Evolutionary conservation across 768 basidiomycete genomes (phyloP).

Genomic region (Sporobolomyces phaffii): DNA sequence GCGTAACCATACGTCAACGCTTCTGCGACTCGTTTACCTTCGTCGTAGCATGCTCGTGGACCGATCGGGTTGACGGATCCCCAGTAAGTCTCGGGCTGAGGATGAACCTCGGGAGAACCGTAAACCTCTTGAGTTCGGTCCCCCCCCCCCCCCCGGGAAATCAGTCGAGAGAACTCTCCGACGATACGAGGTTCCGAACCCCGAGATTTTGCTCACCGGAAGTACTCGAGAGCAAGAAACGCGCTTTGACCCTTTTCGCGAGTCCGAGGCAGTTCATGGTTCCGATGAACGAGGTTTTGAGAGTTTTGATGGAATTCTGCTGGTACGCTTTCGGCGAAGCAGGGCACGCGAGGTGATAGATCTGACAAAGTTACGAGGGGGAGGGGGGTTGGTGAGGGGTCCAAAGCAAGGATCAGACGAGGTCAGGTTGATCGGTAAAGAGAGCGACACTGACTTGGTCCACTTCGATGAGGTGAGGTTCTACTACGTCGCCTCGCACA

Average conservation of each 20-base stretch:
- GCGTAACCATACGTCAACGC: conserved; percentile 95
- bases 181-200: no score
- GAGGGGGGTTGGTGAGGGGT: conserved; percentile 43
- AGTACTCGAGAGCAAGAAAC: conserved; percentile 91
- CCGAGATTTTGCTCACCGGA: conserved; percentile 59
- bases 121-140: conserved; percentile 99
- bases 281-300: conserved; percentile 97
- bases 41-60: conserved; percentile 97
- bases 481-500: conserved; percentile 93
- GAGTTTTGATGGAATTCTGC: conserved; percentile 93
- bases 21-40: conserved; percentile 98
- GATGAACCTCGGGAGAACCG: conserved; percentile 96
- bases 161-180: no score
- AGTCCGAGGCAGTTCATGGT: conserved; percentile 98
- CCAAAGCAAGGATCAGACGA: conserved; percentile 28
- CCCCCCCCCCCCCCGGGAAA: no score
- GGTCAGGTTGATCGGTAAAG: conserved; percentile 45
- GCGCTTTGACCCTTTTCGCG: conserved; percentile 92
- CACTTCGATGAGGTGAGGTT: conserved; percentile 97
- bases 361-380: no score
- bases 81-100: conserved; percentile 56
- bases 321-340: conserved; percentile 62
- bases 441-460: conserved; percentile 54
- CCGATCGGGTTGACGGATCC: conserved; percentile 93
- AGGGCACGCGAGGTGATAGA: conserved; percentile 97